Evolutionary conservation across 2,329 filamentous ascomycete species (phyloP), one percentile per base, ranked within the genome.

Genomic region (Fusarium sambucinum): DNA sequence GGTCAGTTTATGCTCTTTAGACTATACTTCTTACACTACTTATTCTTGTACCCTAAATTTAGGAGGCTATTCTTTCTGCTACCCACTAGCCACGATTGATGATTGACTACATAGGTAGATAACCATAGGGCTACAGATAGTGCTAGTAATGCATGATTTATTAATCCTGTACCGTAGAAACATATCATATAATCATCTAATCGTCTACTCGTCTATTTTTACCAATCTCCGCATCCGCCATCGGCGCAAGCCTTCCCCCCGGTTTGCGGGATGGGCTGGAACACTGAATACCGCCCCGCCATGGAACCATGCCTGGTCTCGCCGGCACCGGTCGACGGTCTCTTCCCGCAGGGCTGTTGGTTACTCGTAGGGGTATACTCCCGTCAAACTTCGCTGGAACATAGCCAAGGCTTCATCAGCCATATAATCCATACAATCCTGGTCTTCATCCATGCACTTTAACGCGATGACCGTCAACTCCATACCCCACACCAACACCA

Each of bases 251-350:
- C 50, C 50, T 63, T 7, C 59, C 53, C 23, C 59, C 51, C 60
- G 44, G 58, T 40, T 51, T 51, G 47, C 12, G 32, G 33, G 47
- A 50, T 50, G 47, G 47, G 23, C 23, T 51, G 32, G 32, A 29
- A 51, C 47, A 27, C 47, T 50, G 44, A 45, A 56, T 16, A 56
- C 54, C 54, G 48, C 48, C 35, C 55, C 55, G 32, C 55, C 50
- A 33, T 19, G 12, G 35, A 38, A 29, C 54, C 63, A 45, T 51
- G 38, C 47, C 48, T 66, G 32, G 16, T 37, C 29, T 58, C 63
- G 63, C 72, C 70, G 72, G 70, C 68, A 70, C 72, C 72, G 72
- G 70, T 63, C 68, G 68, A 66, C 72, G 72, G 72, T 53, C 63
- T 40, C 51, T 51, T 68, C 63, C 63, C 59, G 55, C 54, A 59